Percentiles rank a stretch among this genome's conserved stretches.
phyloP scores from a whole-genome alignment of 352 stramenopile genomes.

The Elongisporangium senticosum region DNA sequence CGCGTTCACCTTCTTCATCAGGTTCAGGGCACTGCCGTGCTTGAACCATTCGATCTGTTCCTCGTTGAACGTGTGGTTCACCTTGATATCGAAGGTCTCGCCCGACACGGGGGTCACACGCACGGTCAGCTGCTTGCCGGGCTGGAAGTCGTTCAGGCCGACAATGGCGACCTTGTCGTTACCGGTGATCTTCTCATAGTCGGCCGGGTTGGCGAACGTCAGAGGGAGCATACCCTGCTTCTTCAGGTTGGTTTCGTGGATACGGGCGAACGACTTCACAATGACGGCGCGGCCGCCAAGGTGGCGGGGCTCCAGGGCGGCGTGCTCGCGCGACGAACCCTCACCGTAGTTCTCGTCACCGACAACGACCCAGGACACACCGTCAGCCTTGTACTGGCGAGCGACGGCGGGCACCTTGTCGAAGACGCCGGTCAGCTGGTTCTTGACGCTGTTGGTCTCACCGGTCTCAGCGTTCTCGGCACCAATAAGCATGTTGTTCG shows the following conservation, averaged over 20 bases:
- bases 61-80: constrained; percentile 94
- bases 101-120: constrained; percentile 66
- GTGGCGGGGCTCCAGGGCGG: constrained; percentile 88
- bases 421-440: constrained; percentile 84
- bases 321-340: constrained; percentile 90
- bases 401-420: constrained; percentile 88
- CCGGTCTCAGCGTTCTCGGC: constrained; percentile 91
- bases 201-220: constrained; percentile 87
- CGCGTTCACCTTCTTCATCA: constrained; percentile 91
- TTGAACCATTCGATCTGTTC: constrained; percentile 96
- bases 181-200: constrained; percentile 92
- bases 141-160: constrained; percentile 77
- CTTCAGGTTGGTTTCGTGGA: constrained; percentile 95
- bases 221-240: constrained; percentile 94
- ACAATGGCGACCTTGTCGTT: constrained; percentile 91
- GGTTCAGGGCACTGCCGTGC: constrained; percentile 90
- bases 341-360: constrained; percentile 95
- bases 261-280: constrained; percentile 92
- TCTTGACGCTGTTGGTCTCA: constrained; percentile 90
- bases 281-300: constrained; percentile 89
- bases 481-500: constrained; percentile 93
- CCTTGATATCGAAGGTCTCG: constrained; percentile 80
- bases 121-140: constrained; percentile 84
- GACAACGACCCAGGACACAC: constrained; percentile 89
- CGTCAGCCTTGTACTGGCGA: constrained; percentile 88